Base-by-base conservation (phyloP, 2,329 filamentous ascomycete genomes). In the Penicillium olsonii region DNA sequence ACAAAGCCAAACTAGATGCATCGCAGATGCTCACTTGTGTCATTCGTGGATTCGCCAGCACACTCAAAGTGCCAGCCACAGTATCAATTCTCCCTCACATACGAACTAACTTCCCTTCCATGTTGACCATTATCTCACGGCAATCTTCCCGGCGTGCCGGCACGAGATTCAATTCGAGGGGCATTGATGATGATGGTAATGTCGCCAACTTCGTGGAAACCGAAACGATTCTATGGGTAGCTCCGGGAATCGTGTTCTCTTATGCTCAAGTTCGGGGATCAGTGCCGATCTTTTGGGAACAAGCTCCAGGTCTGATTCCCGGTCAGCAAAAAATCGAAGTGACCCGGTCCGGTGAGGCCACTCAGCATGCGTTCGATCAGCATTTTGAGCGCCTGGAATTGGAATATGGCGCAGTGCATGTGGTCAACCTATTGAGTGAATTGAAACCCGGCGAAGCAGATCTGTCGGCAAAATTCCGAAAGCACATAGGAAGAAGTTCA, bases 161-260 rank as follows among this genome's bases (percentile, higher is more conserved):
- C 18, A 99, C 94, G 14, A 83, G 94, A 34, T 99, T 97, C 78
- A 97, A 97, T 69, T 87, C 92, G n/a, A 83, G 94, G 59, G 94
- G 94, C 33, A 96, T 99, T 56, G 94, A 99, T 65, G 94, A 99
- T 67, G 91, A 97, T 65, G 94, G 94, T 12, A 90, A 97, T 62
- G 94, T 97, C 22, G 92, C 94, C 53, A 99, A 99, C 70, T 99
- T 96, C 71, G 94, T 97, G n/a, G 94, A 99, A 71, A 94, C 91
- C 0, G 94, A 99, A 72, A 95, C 91, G 0, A 84, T 92, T 34
- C 92, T 95, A 65, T 96, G 89, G 87, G 87, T 87, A 60, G 88
- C 88, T 1, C 83, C 84, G 1, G 78, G 78, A 1, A 83, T 90
- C 6, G 84, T 90, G 47, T 97, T 97, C 68, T 97, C 94, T 0